Percentiles rank a stretch among this genome's conserved stretches.
Evolutionary conservation across 306 rosid species (phyloP).

Genomic region (Vigna hirtella): DNA sequence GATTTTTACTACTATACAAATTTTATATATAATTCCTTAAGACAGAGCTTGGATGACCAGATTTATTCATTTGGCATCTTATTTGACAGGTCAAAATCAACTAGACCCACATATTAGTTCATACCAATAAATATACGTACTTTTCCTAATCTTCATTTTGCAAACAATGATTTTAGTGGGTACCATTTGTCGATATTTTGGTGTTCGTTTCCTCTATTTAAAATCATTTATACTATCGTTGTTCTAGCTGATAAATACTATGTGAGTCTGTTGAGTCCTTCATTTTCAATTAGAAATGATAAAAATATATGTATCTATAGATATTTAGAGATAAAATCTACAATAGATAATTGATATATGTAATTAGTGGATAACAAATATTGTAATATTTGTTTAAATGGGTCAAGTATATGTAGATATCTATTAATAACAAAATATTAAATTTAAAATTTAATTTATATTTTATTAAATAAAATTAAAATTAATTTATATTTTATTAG

Average conservation of each 20-base stretch:
- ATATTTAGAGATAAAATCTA: too few relatives aligned
- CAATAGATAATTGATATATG: too few relatives aligned
- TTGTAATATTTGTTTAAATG: too few relatives aligned
- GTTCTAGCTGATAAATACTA: neutral
- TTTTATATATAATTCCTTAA: too few relatives aligned
- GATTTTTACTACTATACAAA: too few relatives aligned
- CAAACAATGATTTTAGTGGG: slow-evolving; percentile 31
- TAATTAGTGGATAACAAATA: too few relatives aligned
- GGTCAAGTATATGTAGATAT: too few relatives aligned
- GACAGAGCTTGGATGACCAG: neutral
- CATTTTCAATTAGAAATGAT: neutral
- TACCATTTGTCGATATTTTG: slow-evolving; percentile 29
- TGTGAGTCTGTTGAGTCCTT: neutral
- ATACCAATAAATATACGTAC: neutral
- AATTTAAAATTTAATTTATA: too few relatives aligned
- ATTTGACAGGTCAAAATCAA: neutral
- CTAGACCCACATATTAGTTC: slow-evolving; percentile 30
- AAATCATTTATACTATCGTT: neutral
- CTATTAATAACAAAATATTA: too few relatives aligned
- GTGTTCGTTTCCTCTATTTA: neutral
- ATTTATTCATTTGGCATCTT: slow-evolving; percentile 37
- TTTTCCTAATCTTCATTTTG: neutral
- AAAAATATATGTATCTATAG: too few relatives aligned
- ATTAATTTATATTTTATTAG: too few relatives aligned
- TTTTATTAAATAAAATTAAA: too few relatives aligned